A percentile compares a stretch with the other conserved stretches of the same genome.
Conservation (phyloP, 2,329 filamentous ascomycete species). For the Penicillium sp. region DNA sequence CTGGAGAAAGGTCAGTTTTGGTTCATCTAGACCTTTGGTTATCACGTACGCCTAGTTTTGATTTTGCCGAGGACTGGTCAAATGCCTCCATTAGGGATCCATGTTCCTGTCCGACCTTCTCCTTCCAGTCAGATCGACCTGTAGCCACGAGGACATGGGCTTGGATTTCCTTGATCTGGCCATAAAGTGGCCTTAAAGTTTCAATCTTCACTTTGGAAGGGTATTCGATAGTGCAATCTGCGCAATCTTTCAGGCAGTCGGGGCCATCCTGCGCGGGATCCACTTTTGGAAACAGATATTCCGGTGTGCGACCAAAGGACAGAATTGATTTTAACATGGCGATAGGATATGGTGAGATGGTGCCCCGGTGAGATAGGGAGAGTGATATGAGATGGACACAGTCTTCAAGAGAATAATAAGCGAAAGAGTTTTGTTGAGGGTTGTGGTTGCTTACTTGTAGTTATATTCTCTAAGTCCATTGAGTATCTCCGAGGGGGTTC, state of each 20-base stretch:
- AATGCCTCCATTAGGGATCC: conserved; percentile 55
- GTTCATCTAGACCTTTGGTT: neutral
- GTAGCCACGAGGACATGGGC: conserved; percentile 41
- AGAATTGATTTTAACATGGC: conserved; percentile 22
- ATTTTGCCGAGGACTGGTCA: conserved; percentile 53
- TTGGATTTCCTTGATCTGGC: conserved; percentile 37
- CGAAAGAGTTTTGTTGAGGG: neutral
- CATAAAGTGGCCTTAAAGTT: conserved; percentile 31
- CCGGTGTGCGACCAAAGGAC: conserved; percentile 24
- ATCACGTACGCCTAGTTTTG: conserved; percentile 65
- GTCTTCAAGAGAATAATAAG: neutral
- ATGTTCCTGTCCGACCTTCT: conserved; percentile 34
- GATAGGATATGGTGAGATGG: neutral
- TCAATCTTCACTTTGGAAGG: conserved; percentile 40
- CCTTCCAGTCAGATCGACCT: conserved; percentile 39
- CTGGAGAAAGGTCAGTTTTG: conserved; percentile 17
- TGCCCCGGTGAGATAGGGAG: neutral
- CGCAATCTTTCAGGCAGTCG: conserved; percentile 38
- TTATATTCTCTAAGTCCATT: conserved; percentile 1
- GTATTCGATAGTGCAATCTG: conserved; percentile 37
- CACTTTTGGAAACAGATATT: conserved; percentile 41
- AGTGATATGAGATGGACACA: neutral
- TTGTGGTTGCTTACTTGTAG: conserved; percentile 5
- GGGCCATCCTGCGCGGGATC: conserved; percentile 34
- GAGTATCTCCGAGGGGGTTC: conserved; percentile 8